Conservation (phyloP, 352 stramenopile genomes). For the Phytopythium helicoides region DNA sequence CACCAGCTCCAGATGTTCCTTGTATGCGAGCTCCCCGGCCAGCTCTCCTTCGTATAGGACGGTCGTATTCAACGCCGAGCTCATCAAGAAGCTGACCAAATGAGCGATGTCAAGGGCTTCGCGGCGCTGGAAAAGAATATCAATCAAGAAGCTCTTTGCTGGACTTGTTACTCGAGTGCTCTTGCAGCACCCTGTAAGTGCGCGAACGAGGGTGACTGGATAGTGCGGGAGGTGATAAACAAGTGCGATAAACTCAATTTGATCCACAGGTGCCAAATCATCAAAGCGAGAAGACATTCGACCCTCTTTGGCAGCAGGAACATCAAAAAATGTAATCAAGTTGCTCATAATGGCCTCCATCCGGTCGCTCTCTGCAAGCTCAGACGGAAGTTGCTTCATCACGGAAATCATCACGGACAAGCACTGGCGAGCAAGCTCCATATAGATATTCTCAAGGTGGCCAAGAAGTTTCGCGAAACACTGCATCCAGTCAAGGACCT, state of each 20-base stretch:
- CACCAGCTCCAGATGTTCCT: constrained; percentile 55
- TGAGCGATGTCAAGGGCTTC: constrained; percentile 65
- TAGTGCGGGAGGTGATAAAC: constrained; percentile 77
- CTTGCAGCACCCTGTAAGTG: constrained; percentile 76
- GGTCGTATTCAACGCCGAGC: constrained; percentile 45
- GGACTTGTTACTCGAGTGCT: constrained; percentile 49
- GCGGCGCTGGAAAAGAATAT: constrained; percentile 71
- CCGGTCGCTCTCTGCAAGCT: constrained; percentile 36
- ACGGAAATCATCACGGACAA: constrained; percentile 72
- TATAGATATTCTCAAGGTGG: constrained; percentile 55
- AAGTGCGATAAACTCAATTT: constrained; percentile 69
- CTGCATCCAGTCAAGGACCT: constrained; percentile 68
- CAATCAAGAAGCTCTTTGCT: constrained; percentile 82
- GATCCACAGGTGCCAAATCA: constrained; percentile 37
- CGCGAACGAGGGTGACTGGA: constrained; percentile 61
- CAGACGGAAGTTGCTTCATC: constrained; percentile 70
- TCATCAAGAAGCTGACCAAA: constrained; percentile 83
- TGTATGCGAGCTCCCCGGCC: constrained; percentile 11
- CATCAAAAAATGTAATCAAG: constrained; percentile 62
- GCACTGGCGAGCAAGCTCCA: constrained; percentile 54
- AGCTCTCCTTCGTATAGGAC: constrained; percentile 7
- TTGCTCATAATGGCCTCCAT: constrained; percentile 58
- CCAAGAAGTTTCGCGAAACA: constrained; percentile 64
- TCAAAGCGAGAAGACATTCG: constrained; percentile 41
- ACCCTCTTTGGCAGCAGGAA: constrained; percentile 13